Evolutionary conservation across 2,329 filamentous ascomycete genomes (phyloP).

Genomic region (Pseudomassariella vexata): DNA sequence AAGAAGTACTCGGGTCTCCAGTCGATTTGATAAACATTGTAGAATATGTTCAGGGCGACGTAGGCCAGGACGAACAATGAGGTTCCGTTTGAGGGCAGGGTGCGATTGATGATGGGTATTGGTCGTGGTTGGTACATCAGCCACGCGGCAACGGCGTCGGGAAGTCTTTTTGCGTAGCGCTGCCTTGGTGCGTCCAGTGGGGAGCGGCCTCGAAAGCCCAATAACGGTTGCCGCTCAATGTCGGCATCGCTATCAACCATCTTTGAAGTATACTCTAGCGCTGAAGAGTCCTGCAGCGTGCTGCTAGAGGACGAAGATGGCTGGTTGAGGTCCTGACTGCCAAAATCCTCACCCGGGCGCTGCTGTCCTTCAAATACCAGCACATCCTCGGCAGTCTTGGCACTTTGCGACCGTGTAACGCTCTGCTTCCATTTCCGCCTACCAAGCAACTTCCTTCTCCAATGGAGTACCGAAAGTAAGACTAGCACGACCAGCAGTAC

Average conservation of each 20-base stretch:
- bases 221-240: conserved; percentile 28
- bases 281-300: conserved; percentile 22
- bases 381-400: conserved; percentile 7
- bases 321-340: too few relatives aligned
- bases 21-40: conserved; percentile 46
- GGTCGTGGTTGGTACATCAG: conserved; percentile 53
- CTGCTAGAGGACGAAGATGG: conserved; percentile 28
- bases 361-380: too few relatives aligned
- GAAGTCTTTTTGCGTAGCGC: conserved; percentile 3
- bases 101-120: conserved; percentile 51
- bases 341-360: too few relatives aligned
- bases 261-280: too few relatives aligned
- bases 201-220: conserved; percentile 8
- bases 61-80: conserved; percentile 46
- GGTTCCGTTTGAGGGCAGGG: conserved; percentile 50
- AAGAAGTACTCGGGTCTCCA: conserved; percentile 44
- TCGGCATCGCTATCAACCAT: conserved; percentile 23
- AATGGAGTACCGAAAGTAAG: conserved; percentile 22
- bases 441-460: conserved; percentile 5
- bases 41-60: conserved; percentile 51
- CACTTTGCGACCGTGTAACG: background rate
- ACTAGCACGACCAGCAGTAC: conserved; percentile 23
- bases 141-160: conserved; percentile 13
- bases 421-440: background rate
- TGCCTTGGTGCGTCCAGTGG: background rate